Base-by-base conservation (phyloP, 306 rosid species). In the Casuarina equisetifolia region DNA sequence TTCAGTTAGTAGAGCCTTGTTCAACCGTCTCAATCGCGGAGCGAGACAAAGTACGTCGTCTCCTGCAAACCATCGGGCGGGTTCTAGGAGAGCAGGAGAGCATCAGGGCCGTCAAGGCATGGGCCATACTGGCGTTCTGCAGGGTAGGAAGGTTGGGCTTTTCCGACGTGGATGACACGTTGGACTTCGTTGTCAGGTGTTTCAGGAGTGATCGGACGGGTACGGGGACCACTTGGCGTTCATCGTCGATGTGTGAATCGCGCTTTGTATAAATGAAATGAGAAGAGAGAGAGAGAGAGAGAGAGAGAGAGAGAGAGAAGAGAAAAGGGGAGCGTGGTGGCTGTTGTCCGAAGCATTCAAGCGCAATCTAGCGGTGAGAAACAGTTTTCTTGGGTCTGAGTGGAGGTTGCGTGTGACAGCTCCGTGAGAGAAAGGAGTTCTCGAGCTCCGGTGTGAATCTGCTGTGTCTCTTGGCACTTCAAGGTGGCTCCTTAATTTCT, bases 141-240 rank as follows among this genome's bases (percentile, higher is more conserved):
- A 7, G 2, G 73, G 64, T 35, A 66, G 13, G 53, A 54, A 16
- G 62, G 58, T 72, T 40, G 43, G 63, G 71, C 55, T 35, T 66
- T 74, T 61, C 82, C 13, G 50, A 82, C 43, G 83, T 82, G 79
- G 74, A 76, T 19, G 79, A 67, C 84, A 80, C 79, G 80, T 59
- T 54, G 69, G 52, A 63, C 40, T 2, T 2, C 3, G 7, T 42
- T 42, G 36, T 69, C 67, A 1, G 53, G 51, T 55, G 40, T 36
- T 38, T 32, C 1, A 11, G 71, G 1, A 10, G 17, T 15, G 62
- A 76, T 80, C 78, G 16, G 38, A 81, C 85, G 79, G 85, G 64
- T 38, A 69, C 9, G 69, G 49, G 77, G 74, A 6, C 82, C 74
- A 64, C 71, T 8, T 46, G 13, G 35, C 54, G 8, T 15, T 3